Base-by-base conservation (phyloP, 257 asterid species). In the Gardenia jasminoides region DNA sequence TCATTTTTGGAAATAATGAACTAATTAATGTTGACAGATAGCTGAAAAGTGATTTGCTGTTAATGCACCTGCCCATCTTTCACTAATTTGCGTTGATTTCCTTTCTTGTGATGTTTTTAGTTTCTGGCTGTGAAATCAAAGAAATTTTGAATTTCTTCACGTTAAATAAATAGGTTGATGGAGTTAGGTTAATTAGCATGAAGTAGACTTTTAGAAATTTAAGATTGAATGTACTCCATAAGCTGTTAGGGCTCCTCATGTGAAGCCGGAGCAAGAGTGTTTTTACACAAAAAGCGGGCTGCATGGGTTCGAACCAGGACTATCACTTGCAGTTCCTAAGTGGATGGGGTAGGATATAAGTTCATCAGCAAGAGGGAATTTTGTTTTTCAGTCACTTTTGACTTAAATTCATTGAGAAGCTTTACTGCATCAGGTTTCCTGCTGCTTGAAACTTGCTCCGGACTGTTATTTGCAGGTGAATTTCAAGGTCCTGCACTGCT, bases 401-500 rank as follows among this genome's bases (percentile, higher is more conserved):
- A 50, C 28, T 36, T 66, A 20, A 39, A 52, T 52, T 58, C 26
- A 48, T 76, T 47, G 30, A 47, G 39, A 66, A 47, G 61, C 54
- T 20, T 28, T 33, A 10, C 22, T 41, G 10, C 22, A 22, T 24
- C 31, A 31, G 28, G 26, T 54, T 52, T 54, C 48, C 67, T 73
- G 77, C 31, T 22, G 74, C 74, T 70, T 70, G 22, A 28, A 15
- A 79, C 52, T 46, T 79, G 58, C 70, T 80, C 76, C 67, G 69
- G 68, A 70, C 67, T 81, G 59, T 33, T 44, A 79, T 75, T 80
- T 75, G 73, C 94, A 94, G 98, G 98, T 85, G 98, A 94, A 79
- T 94, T 92, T 89, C 98, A 94, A 87, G 98, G 98, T 82, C 98
- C 98, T 73, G 96, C 96, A 13, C 89, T 92, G 76, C 89, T 94